Conservation (phyloP, 2,329 filamentous ascomycete species). For the Lachnellula subtilissima region DNA sequence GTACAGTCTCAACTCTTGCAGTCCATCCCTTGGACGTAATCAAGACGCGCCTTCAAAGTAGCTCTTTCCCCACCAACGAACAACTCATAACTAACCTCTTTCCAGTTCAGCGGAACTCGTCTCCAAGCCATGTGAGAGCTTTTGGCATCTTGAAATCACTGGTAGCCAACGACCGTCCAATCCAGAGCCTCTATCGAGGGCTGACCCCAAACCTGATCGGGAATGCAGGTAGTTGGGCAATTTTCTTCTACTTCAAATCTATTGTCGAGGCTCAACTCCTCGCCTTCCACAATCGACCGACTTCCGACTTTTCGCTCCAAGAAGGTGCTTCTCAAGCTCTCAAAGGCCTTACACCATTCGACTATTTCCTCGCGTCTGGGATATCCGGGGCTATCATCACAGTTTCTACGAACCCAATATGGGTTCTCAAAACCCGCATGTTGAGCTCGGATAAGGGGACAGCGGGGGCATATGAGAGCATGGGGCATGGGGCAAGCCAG, state of each 20-base stretch:
- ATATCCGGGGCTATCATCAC: conserved; percentile 68
- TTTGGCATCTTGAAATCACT: conserved; percentile 46
- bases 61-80: conserved; percentile 19
- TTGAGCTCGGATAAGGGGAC: conserved; percentile 72
- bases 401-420: conserved; percentile 86
- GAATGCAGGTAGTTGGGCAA: conserved; percentile 83
- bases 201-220: conserved; percentile 86
- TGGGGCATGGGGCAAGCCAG: conserved; percentile 63
- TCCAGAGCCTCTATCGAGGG: conserved; percentile 78
- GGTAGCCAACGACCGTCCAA: conserved; percentile 45
- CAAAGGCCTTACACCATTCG: conserved; percentile 35
- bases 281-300: conserved; percentile 17
- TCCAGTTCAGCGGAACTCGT: conserved; percentile 47
- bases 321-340: conserved; percentile 1
- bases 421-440: conserved; percentile 98
- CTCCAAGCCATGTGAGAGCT: conserved; percentile 41
- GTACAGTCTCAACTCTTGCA: conserved; percentile 76
- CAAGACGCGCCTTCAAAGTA: conserved; percentile 92
- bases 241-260: conserved; percentile 81
- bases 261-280: conserved; percentile 42
- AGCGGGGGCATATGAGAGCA: conserved; percentile 74
- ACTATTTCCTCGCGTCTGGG: conserved; percentile 80
- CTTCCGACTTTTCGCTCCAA: background rate
- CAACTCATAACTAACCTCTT: conserved; percentile 6
- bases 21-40: conserved; percentile 93